Evolutionary conservation across 257 asterid genomes (phyloP).

Genomic region (Capsicum rhomboideum): DNA sequence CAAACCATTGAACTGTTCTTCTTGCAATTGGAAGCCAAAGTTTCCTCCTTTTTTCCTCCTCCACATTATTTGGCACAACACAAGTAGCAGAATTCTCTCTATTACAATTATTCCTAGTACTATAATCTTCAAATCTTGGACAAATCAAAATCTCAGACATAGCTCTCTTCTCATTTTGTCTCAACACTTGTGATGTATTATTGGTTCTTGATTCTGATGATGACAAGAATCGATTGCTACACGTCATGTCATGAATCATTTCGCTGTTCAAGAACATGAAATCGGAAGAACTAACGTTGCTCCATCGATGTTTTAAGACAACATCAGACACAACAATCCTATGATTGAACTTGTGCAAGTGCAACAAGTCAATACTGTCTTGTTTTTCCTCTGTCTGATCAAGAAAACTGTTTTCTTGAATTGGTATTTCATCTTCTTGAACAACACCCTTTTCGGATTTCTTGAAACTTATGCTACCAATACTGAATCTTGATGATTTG

Average conservation of each 20-base stretch:
- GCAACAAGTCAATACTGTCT: conserved; percentile 1
- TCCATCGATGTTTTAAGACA: conserved; percentile 50
- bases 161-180: conserved; percentile 35
- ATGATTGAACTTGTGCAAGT: conserved; percentile 43
- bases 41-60: conserved; percentile 46
- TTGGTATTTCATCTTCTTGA: conserved; percentile 24
- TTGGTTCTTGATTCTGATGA: conserved; percentile 3
- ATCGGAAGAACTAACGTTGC: conserved; percentile 56
- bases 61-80: conserved; percentile 2
- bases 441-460: background rate
- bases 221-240: conserved; percentile 30
- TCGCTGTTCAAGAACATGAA: conserved; percentile 43
- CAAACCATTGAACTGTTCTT: conserved; percentile 78
- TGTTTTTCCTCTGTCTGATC: conserved; percentile 1
- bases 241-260: conserved; percentile 32
- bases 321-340: conserved; percentile 35
- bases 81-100: background rate
- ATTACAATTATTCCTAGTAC: background rate
- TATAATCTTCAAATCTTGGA: conserved; percentile 36
- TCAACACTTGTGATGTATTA: conserved; percentile 8
- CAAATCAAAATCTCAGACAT: conserved; percentile 64
- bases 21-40: conserved; percentile 81
- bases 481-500: conserved; percentile 33
- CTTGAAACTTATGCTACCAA: conserved; percentile 13
- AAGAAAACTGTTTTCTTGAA: background rate